Evolutionary conservation across 306 rosid species (phyloP), one percentile per base, ranked within the genome.

Genomic region (Cicer pinnatifidum): DNA sequence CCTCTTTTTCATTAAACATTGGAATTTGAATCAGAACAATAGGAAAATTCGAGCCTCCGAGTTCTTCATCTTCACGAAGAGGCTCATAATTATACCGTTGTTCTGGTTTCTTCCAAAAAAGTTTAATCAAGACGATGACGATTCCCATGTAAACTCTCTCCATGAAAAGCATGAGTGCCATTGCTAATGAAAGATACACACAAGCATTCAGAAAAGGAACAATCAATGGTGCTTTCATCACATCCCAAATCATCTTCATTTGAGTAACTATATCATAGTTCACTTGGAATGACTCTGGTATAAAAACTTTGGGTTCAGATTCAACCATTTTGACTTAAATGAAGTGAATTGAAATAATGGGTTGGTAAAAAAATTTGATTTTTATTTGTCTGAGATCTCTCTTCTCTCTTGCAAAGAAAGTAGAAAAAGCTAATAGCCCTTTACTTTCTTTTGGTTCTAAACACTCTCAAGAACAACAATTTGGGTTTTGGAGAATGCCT

Each of bases 1-100:
- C 99, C 99, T 95, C 99, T 87, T 53, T 86, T 76, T 95, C 99
- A 53, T 95, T 95, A 85, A 82, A 95, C 99, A 95, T 95, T 12
- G 99, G 99, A 85, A 95, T 95, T 89, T 95, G 99, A 19, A 95
- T n/a, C 4, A 95, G 94, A 37, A 95, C 97, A 10, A 80, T 84
- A 0, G 99, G 99, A 85, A 86, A 95, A 84, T 90, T 88, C 8
- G 96, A 79, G 80, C 85, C 75, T 1, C 99, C 99, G 19, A 80
- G 28, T 87, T 95, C 99, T 52, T 75, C 76, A 23, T 95, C 99
- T 2, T 95, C 99, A 69, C 86, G 86, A 9, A 95, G 64, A 0
- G 77, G 83, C 9, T 95, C 93, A 6, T 13, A 91, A 0, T 78
- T 90, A 82, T 91, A 91, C 1, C 99, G 86, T 39, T 87, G 81